These are phyloP conservation scores for Pestalotiopsis fici DNA, from an alignment of 2,329 filamentous ascomycete species.

Conservation along the genomic window DNA sequence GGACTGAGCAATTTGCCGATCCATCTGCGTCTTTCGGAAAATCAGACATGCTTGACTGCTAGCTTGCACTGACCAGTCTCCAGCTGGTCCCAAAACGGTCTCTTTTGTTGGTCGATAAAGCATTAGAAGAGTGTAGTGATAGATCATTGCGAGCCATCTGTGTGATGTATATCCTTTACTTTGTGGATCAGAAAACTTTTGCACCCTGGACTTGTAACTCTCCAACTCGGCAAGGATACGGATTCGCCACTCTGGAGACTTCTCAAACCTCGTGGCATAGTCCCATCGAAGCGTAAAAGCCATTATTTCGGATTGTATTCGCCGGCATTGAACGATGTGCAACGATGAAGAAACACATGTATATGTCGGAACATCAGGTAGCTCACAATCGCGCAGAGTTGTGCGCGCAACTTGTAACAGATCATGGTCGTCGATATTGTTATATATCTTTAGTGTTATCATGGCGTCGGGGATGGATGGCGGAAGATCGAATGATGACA, in stretches of 20 bases:
- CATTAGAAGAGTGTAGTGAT: constrained; percentile 10
- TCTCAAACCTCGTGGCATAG: not conserved
- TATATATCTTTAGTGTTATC: constrained; percentile 8
- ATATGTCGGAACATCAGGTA: not conserved
- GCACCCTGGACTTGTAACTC: constrained; percentile 7
- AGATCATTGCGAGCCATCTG: constrained; percentile 10
- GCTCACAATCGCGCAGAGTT: not conserved
- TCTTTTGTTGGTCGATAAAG: constrained; percentile 11
- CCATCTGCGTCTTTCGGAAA: constrained; percentile 8
- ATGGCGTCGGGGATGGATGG: constrained; percentile 6
- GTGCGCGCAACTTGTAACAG: not conserved
- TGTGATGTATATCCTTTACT: constrained; percentile 5
- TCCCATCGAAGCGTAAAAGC: constrained; percentile 7
- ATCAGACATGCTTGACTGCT: constrained; percentile 11
- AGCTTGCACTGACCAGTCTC: constrained; percentile 12
- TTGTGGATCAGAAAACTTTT: constrained; percentile 7
- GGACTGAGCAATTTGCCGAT: constrained; percentile 7
- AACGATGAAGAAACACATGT: constrained; percentile 8
- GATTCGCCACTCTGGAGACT: constrained; percentile 9
- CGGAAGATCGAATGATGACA: constrained; percentile 8
- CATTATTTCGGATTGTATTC: constrained; percentile 10
- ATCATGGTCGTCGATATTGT: constrained; percentile 9
- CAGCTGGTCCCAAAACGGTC: constrained; percentile 9
- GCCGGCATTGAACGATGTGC: constrained; percentile 10
- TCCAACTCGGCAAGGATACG: constrained; percentile 11